Conservation (phyloP, 106 monocot genomes). For the Dioscorea dumetorum region DNA sequence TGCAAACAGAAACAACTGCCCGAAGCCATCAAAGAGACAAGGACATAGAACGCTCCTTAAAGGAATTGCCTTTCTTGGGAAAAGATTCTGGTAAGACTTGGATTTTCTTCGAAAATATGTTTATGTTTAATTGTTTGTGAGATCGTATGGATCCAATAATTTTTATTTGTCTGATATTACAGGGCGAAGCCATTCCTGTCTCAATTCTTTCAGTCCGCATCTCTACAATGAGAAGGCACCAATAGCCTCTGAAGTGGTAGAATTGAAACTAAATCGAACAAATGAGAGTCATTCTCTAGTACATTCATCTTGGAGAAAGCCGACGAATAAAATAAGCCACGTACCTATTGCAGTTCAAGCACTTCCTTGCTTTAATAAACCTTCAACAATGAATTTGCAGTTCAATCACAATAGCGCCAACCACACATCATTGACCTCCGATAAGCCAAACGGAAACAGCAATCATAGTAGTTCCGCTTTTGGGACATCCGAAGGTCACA, state of each 20-base stretch:
- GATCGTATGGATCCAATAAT: no score
- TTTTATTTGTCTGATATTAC: not conserved
- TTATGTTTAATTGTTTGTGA: no score
- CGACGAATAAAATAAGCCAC: constrained; percentile 5
- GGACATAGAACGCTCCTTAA: constrained; percentile 12
- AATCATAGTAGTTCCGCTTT: not conserved
- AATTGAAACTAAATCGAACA: constrained; percentile 6
- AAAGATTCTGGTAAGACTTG: constrained; percentile 36
- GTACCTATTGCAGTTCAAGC: constrained; percentile 9
- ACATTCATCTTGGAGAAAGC: constrained; percentile 12
- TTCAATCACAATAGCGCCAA: not conserved
- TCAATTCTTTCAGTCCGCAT: constrained; percentile 3
- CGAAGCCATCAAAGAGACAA: constrained; percentile 9
- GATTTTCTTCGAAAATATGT: no score
- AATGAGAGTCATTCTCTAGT: constrained; percentile 10
- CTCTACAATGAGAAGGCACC: constrained; percentile 2
- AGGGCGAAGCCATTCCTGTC: constrained; percentile 6
- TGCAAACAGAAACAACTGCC: constrained; percentile 17
- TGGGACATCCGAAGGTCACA: constrained; percentile 2
- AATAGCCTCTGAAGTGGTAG: constrained; percentile 12
- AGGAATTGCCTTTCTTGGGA: constrained; percentile 5
- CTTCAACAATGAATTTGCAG: constrained; percentile 8
- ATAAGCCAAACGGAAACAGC: no score
- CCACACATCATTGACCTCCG: not conserved
- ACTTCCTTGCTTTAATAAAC: constrained; percentile 13